These are phyloP conservation scores for Colletotrichum orbiculare DNA, from an alignment of 2,329 filamentous ascomycete genomes.

Conservation along the genomic window DNA sequence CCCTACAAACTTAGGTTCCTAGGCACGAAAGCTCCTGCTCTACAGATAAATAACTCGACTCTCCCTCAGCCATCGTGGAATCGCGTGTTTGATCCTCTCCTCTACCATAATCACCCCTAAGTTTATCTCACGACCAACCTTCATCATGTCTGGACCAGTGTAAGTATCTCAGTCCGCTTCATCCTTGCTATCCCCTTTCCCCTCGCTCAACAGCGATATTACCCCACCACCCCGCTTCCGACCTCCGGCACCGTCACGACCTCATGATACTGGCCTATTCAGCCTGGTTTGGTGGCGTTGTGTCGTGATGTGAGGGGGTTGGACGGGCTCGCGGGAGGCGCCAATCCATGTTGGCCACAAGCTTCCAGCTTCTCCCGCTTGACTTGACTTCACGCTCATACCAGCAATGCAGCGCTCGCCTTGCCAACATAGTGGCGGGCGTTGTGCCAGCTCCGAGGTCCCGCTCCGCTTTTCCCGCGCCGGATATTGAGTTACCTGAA, in stretches of 20 bases:
- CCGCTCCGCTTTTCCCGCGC: slow-evolving; percentile 43
- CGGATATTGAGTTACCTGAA: slow-evolving; percentile 33
- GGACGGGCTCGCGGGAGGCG: slow-evolving; percentile 18
- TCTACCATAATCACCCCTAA: slow-evolving; percentile 26
- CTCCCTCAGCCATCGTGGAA: slow-evolving; percentile 26
- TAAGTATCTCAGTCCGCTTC: slow-evolving; percentile 60
- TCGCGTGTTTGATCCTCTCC: slow-evolving; percentile 32
- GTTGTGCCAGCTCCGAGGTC: slow-evolving; percentile 51
- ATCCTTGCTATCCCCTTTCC: slow-evolving; percentile 27
- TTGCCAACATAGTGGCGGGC: slow-evolving; percentile 67
- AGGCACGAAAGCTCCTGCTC: slow-evolving; percentile 36
- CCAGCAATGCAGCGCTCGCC: slow-evolving; percentile 70
- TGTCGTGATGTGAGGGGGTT: slow-evolving; percentile 8
- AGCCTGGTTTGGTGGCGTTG: slow-evolving; percentile 40
- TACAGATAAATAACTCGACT: slow-evolving; percentile 38
- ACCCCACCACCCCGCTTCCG: slow-evolving; percentile 55
- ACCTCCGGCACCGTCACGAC: slow-evolving; percentile 37
- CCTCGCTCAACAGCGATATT: slow-evolving; percentile 36
- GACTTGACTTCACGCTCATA: slow-evolving; percentile 27
- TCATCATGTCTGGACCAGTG: slow-evolving; percentile 74
- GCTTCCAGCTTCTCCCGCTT: slow-evolving; percentile 6
- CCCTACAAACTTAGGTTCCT: slow-evolving; percentile 35
- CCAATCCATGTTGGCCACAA: slow-evolving; percentile 16
- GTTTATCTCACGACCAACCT: slow-evolving; percentile 25
- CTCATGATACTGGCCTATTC: slow-evolving; percentile 47